These are phyloP conservation scores for Melaleuca quinquenervia DNA, from an alignment of 345 rosid genomes.

Conservation along the genomic window DNA sequence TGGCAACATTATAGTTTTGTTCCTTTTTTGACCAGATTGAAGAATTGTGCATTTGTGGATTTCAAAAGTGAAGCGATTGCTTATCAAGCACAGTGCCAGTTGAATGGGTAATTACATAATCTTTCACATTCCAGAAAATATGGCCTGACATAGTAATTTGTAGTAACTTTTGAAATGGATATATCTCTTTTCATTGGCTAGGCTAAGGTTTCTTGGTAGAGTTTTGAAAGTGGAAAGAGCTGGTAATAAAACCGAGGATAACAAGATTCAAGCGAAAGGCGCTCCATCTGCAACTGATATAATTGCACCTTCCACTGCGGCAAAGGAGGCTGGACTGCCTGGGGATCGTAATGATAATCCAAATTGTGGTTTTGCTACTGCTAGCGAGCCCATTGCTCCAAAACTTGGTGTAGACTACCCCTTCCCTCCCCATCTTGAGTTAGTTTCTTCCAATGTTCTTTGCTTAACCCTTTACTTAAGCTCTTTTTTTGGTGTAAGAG, in stretches of 20 bases:
- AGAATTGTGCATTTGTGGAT: slow-evolving; percentile 84
- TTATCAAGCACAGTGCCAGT: slow-evolving; percentile 68
- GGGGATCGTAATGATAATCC: slow-evolving; percentile 13
- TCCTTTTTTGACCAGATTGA: slow-evolving; percentile 34
- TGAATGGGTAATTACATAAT: slow-evolving; percentile 54
- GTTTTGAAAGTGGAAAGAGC: slow-evolving; percentile 77
- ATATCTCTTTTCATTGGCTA: slow-evolving; percentile 15
- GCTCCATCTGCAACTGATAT: slow-evolving; percentile 26
- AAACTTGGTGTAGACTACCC: slow-evolving; percentile 89
- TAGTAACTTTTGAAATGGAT: neutral
- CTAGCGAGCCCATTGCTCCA: slow-evolving; percentile 67
- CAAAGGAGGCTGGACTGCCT: slow-evolving; percentile 18
- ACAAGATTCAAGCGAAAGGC: slow-evolving; percentile 25
- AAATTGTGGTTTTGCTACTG: slow-evolving; percentile 19
- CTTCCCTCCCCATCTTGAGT: slow-evolving; percentile 90
- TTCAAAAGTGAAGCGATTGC: slow-evolving; percentile 64
- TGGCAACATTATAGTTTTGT: neutral
- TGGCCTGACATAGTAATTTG: neutral
- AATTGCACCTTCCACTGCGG: neutral
- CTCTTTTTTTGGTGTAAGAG: neutral
- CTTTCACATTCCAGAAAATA: neutral
- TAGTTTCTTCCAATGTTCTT: slow-evolving; percentile 11
- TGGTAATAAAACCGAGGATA: slow-evolving; percentile 31
- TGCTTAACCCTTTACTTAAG: neutral
- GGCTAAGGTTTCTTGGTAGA: slow-evolving; percentile 93